These are phyloP conservation scores for Fusarium irregulare DNA, from an alignment of 2,329 filamentous ascomycete genomes.

Conservation along the genomic window DNA sequence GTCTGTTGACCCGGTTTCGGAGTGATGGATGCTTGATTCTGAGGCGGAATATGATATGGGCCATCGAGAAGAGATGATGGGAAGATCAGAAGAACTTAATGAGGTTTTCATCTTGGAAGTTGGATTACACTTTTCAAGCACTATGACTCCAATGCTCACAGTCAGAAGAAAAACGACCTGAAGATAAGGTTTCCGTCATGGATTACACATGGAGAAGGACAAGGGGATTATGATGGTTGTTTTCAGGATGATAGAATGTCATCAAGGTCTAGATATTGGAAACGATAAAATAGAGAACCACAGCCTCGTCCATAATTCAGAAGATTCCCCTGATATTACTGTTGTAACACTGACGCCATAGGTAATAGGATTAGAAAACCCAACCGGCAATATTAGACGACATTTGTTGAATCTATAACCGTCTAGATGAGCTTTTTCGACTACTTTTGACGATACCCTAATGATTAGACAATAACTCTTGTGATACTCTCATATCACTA, in stretches of 20 bases:
- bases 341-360: not conserved
- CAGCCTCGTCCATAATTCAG: not conserved
- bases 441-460: not conserved
- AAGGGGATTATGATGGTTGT: not conserved
- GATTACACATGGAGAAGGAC: not conserved
- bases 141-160: no score
- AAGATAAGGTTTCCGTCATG: no score
- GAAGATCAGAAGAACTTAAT: no score
- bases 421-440: not conserved
- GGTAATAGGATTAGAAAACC: no score
- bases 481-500: not conserved
- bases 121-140: no score
- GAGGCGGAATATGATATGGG: not conserved
- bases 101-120: no score
- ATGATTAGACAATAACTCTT: rapidly evolving
- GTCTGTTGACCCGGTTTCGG: not conserved
- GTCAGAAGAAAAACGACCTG: no score
- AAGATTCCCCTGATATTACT: not conserved
- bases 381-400: no score
- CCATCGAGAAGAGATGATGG: not conserved
- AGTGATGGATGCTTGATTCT: not conserved
- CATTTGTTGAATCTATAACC: no score
- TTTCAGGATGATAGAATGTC: not conserved
- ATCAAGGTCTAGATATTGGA: not conserved
- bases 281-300: not conserved